Percentiles rank a stretch among this genome's conserved stretches.
Evolutionary conservation across 169 alveolate species (phyloP).

Genomic region (Plasmodium ovale): DNA sequence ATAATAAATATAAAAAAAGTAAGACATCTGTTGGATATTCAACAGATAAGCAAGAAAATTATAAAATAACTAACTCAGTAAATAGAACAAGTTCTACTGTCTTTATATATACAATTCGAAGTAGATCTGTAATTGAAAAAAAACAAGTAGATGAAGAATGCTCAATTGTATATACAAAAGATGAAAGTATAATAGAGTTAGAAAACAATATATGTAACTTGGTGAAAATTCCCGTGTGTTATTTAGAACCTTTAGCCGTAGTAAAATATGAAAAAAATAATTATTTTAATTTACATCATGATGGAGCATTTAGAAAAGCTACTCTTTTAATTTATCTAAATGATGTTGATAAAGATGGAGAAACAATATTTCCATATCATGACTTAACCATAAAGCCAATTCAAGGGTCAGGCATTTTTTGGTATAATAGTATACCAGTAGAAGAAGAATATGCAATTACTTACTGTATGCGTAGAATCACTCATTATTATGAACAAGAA

Average conservation of each 20-base stretch:
- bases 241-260: constrained; percentile 85
- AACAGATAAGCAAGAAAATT: constrained; percentile 67
- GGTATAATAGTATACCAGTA: constrained; percentile 80
- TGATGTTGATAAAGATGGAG: constrained; percentile 86
- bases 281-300: constrained; percentile 86
- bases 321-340: constrained; percentile 82
- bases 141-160: constrained; percentile 26
- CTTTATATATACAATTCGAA: constrained; percentile 58
- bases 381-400: constrained; percentile 81
- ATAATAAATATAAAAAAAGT: constrained; percentile 66
- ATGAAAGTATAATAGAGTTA: constrained; percentile 65
- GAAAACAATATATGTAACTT: constrained; percentile 65
- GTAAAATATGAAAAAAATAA: constrained; percentile 84
- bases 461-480: constrained; percentile 81
- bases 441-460: constrained; percentile 78
- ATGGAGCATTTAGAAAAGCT: constrained; percentile 83
- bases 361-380: constrained; percentile 83
- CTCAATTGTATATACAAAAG: constrained; percentile 70
- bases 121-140: constrained; percentile 25
- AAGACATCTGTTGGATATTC: constrained; percentile 63
- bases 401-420: constrained; percentile 83
- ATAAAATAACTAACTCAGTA: constrained; percentile 33
- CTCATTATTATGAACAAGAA: constrained; percentile 74
- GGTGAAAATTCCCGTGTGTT: constrained; percentile 70
- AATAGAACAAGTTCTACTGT: constrained; percentile 70